These are phyloP conservation scores for Fusarium liriodendri DNA, from an alignment of 2,329 filamentous ascomycete genomes.

Conservation along the genomic window DNA sequence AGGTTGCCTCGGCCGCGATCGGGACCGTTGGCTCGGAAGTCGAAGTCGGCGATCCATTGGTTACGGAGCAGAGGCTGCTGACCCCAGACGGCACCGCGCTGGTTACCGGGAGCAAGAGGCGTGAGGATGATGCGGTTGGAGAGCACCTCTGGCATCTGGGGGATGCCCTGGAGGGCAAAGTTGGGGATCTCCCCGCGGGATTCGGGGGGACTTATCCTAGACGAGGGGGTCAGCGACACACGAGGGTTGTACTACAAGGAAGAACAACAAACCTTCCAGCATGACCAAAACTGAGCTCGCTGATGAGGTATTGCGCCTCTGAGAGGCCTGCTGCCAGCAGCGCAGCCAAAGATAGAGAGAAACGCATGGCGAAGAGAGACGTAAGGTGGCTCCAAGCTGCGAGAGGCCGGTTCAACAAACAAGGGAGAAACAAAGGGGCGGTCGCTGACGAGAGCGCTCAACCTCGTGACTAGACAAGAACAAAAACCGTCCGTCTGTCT, in stretches of 20 bases:
- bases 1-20: constrained; percentile 90
- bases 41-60: constrained; percentile 86
- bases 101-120: constrained; percentile 86
- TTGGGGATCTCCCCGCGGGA: constrained; percentile 61
- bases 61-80: constrained; percentile 69
- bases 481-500: neutral
- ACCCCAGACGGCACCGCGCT: constrained; percentile 85
- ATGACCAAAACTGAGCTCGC: constrained; percentile 82
- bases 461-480: constrained; percentile 10
- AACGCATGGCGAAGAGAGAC: constrained; percentile 55
- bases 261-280: constrained; percentile 64
- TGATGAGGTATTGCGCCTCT: constrained; percentile 75
- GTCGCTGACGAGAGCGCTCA: neutral
- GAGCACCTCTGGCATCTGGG: constrained; percentile 70
- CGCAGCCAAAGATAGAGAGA: constrained; percentile 52
- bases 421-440: neutral
- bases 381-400: constrained; percentile 21
- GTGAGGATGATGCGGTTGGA: constrained; percentile 95
- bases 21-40: constrained; percentile 87
- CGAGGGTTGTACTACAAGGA: constrained; percentile 2
- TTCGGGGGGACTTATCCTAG: constrained; percentile 73
- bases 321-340: constrained; percentile 61
- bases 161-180: constrained; percentile 66
- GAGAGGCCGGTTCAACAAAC: neutral
- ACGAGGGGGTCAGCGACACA: constrained; percentile 20